Evolutionary conservation across 2,329 filamentous ascomycete species (phyloP), one percentile per base, ranked within the genome.

Genomic region (Aureobasidium sp.): DNA sequence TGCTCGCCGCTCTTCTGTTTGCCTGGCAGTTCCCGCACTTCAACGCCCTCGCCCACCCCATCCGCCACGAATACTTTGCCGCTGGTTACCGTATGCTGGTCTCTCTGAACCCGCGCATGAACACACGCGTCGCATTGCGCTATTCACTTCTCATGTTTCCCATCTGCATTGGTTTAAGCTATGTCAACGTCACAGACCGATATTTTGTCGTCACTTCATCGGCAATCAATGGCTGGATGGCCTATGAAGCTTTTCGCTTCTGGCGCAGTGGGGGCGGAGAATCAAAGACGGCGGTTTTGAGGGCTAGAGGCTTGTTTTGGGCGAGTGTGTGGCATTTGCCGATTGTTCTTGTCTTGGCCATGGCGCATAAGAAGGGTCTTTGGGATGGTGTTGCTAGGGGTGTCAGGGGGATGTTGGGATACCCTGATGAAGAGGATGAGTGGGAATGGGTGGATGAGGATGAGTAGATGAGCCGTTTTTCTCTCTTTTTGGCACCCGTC

Each of bases 11-110:
- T 0, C 77, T 97, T 7, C 79, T 99, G 5, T 96, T 96, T 67
- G 88, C 91, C 14, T 99, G 94, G 94, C 93, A 99, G 72, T 97
- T 99, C 71, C 91, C 94, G 3, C 94, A 99, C 76, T 99, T 99
- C 79, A 97, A 97, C 82, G 88, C 92, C 0, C 81, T 99, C 25
- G 92, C 89, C 51, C 95, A 93, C 84, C 81, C 84, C 4, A 96
- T 97, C 64, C 83, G 91, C 22, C 87, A 95, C 9, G 94, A 99
- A 73, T 99, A 99, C 79, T 87, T 86, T 66, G 75, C 76, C 37
- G 85, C 85, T 0, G 85, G 85, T 0, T 86, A 87, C 70, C 77
- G 80, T 64, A 87, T 87, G 94, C 81, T 97, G 3, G 85, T 84
- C 52, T 97, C 92, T 87, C 87, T 88, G 6, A 93, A 97, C 72